Base-by-base conservation (phyloP, 225 moss, liverwort and hornwort species). In the Climacium dendroides region DNA sequence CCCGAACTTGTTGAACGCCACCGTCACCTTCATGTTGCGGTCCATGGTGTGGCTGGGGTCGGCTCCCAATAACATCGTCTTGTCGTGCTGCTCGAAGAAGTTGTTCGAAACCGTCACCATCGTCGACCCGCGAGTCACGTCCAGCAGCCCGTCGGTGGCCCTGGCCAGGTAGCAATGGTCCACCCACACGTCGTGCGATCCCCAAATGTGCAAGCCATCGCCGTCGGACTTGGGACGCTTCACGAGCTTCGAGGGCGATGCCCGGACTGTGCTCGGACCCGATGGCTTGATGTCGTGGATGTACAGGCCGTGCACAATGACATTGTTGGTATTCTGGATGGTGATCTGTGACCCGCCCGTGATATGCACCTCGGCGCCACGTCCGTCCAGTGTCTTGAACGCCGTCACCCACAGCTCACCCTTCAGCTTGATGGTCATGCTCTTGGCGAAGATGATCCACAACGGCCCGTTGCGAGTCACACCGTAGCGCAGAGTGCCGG, bases 1-100 rank as follows among this genome's bases (percentile, higher is more conserved):
- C 3, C 92, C 93, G 78, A 94, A 94, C 87, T 84, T 90, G 90
- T 94, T 94, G 86, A 90, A 88, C 47, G 93, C 89, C 65, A 94
- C 92, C 37, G 93, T 94, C 37, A 88, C 90, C 39, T 37, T 85
- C 93, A 94, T 89, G 60, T n/a, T 69, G 25, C 89, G 86, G 67
- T 89, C 93, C 47, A 84, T 63, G 35, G 82, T 79, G 73, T 94
- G 62, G 34, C 55, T n/a, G 30, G 90, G 90, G 19, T 61, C 26
- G 1, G 88, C 65, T 1, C 93, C 92, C 62, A 93, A 81, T 81
- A 93, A 61, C 88, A 93, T 92, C 50, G 91, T 89, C 87, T 94
- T 94, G 90, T 94, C n/a, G 83, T 94, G 94, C 34, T 89, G 52
- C 82, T 90, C 90, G 77, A 90, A 94, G 39, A 86, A 59, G 87